Conservation (phyloP, 1,284 basidiomycete genomes). For the Anthracocystis setariae region DNA sequence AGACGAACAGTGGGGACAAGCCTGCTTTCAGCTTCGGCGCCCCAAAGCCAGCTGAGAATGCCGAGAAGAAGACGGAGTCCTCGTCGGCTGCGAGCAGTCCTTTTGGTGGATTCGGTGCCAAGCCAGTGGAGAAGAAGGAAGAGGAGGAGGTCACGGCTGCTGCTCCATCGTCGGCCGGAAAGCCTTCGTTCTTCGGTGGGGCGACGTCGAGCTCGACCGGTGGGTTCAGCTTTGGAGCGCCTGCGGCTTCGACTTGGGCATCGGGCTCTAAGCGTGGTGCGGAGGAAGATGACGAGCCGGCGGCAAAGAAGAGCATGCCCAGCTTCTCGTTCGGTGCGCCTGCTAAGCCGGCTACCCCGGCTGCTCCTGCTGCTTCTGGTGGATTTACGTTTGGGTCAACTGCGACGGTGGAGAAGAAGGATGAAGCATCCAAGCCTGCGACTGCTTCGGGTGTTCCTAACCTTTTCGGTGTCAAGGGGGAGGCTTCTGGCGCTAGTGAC, state of each 20-base stretch:
- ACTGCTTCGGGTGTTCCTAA: constrained; percentile 24
- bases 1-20: constrained; percentile 1
- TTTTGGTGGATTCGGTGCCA: constrained; percentile 29
- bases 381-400: constrained; percentile 30
- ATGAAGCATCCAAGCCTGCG: constrained; percentile 12
- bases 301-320: constrained; percentile 39
- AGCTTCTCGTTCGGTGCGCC: constrained; percentile 51
- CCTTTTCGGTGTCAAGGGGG: constrained; percentile 44
- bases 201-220: constrained; percentile 7
- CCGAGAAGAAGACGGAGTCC: constrained; percentile 14
- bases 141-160: background rate
- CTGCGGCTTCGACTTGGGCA: constrained; percentile 3
- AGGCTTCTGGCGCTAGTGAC: constrained; percentile 11
- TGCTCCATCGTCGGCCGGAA: constrained; percentile 8
- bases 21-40: constrained; percentile 37
- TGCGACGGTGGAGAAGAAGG: constrained; percentile 20
- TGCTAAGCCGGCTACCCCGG: constrained; percentile 7
- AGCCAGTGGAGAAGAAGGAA: constrained; percentile 2
- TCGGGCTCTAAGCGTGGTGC: constrained; percentile 30
- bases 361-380: constrained; percentile 4
- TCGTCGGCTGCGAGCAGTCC: too few species aligned
- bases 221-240: constrained; percentile 49
- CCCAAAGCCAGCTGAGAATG: constrained; percentile 13
- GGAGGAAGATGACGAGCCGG: constrained; percentile 26
- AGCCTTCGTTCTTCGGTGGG: constrained; percentile 42